Base-by-base conservation (phyloP, 352 stramenopile species). In the Globisporangium nodosum region DNA sequence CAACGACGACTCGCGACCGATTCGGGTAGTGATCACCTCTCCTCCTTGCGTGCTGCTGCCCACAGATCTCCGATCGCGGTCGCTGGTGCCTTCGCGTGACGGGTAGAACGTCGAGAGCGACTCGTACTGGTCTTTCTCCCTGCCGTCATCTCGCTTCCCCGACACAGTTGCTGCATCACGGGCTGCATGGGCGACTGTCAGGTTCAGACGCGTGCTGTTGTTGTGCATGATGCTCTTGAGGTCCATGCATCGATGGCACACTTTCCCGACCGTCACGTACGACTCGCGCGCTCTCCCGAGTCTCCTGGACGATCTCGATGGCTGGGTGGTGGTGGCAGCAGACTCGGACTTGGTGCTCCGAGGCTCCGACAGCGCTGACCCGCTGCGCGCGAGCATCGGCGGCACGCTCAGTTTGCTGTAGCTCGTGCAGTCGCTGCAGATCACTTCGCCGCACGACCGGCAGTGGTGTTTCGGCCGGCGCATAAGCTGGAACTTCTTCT, bases 391-490 rank as follows among this genome's bases (percentile, higher is more conserved):
- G 27, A 64, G 37, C 11, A 45, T 15, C 40, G 57, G n/a, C 11
- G 67, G 70, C 4, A 81, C 72, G 51, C 72, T 78, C 16, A 85
- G 63, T 52, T 56, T 63, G 35, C 73, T 64, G 20, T 81, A 70
- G 59, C 74, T 76, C 40, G 35, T 40, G 59, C 76, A 87, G 1
- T 72, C 64, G 39, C 64, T 65, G 51, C 76, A 87, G 43, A 87
- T 87, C 21, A 87, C 69, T 71, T 89, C 79, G 40, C 79, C 79
- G 21, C 79, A 92, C 1, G 81, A 77, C 31, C 81, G 80, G 47
- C 81, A 92, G 61, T 92, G 81, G 48, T 92, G 81, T 35, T 86
- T 82, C 33, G 76, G 78, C 33, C 80, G 73, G 9, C 66, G 55
- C 9, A 85, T 69, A 39, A 80, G 68, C 52, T 77, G 78, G 58